These are phyloP conservation scores for Amaranthus palmeri DNA, from an alignment of 148 eudicot species.

Conservation along the genomic window DNA sequence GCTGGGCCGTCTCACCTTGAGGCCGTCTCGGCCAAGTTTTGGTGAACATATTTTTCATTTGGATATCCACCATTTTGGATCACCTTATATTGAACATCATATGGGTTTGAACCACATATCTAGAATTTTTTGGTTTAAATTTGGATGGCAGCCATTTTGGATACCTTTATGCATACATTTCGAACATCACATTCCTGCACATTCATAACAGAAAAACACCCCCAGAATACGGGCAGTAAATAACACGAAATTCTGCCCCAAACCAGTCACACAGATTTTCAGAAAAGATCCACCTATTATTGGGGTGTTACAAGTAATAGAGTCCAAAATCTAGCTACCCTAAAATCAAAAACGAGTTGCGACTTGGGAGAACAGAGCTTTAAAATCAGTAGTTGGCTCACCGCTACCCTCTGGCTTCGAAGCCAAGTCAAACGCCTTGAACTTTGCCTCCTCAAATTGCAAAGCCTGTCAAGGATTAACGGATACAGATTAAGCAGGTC, in stretches of 20 bases:
- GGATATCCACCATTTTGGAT: too few relatives aligned
- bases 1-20: too few relatives aligned
- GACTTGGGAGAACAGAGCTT: conserved; percentile 56
- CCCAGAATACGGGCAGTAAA: not conserved
- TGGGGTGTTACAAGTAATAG: not conserved
- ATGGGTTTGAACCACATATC: too few relatives aligned
- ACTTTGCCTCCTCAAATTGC: conserved; percentile 75
- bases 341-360: conserved; percentile 47
- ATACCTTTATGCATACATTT: too few relatives aligned
- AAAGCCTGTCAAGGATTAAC: conserved; percentile 50
- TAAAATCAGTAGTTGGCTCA: conserved; percentile 70
- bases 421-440: conserved; percentile 77
- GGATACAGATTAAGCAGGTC: not conserved
- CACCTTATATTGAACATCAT: too few relatives aligned
- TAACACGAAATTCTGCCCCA: not conserved
- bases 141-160: too few relatives aligned
- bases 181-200: not conserved
- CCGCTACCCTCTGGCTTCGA: conserved; percentile 83
- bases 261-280: not conserved
- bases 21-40: too few relatives aligned
- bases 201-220: not conserved
- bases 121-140: too few relatives aligned
- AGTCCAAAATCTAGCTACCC: not conserved
- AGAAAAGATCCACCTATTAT: too few relatives aligned
- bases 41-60: too few relatives aligned